These are phyloP conservation scores for Brettanomyces bruxellensis DNA, from an alignment of 805 yeast species.

Conservation along the genomic window DNA sequence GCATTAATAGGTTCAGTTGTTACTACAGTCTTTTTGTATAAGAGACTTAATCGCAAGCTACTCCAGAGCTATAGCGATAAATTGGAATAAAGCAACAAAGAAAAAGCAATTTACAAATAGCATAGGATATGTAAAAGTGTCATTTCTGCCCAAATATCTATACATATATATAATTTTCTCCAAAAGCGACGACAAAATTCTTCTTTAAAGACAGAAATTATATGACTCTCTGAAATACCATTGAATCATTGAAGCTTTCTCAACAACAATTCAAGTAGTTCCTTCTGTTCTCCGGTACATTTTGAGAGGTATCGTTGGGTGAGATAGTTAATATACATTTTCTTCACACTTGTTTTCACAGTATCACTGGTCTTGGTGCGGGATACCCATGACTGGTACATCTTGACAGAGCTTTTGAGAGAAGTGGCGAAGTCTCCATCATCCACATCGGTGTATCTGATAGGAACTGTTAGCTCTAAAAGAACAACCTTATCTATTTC, in stretches of 20 bases:
- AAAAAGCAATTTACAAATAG: no score
- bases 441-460: constrained; percentile 40
- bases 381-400: constrained; percentile 46
- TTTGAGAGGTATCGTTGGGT: constrained; percentile 14
- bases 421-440: constrained; percentile 42
- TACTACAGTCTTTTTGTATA: constrained; percentile 17
- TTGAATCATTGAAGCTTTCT: constrained; percentile 14
- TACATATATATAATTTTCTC: no score
- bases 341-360: constrained; percentile 24
- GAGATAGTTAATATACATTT: constrained; percentile 25
- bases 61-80: constrained; percentile 16
- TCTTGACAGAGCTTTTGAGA: constrained; percentile 63
- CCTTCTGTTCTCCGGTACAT: constrained; percentile 14
- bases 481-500: constrained; percentile 31
- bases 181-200: no score
- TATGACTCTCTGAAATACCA: background rate
- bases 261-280: constrained; percentile 15
- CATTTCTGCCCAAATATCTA: no score
- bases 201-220: no score
- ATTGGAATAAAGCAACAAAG: constrained; percentile 4
- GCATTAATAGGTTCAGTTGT: constrained; percentile 15
- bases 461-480: constrained; percentile 55
- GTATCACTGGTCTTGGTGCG: constrained; percentile 26
- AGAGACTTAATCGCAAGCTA: constrained; percentile 15
- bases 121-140: no score